Evolutionary conservation across 495 filamentous ascomycete species (phyloP).

Genomic region (Talaromyces wortmannii): DNA sequence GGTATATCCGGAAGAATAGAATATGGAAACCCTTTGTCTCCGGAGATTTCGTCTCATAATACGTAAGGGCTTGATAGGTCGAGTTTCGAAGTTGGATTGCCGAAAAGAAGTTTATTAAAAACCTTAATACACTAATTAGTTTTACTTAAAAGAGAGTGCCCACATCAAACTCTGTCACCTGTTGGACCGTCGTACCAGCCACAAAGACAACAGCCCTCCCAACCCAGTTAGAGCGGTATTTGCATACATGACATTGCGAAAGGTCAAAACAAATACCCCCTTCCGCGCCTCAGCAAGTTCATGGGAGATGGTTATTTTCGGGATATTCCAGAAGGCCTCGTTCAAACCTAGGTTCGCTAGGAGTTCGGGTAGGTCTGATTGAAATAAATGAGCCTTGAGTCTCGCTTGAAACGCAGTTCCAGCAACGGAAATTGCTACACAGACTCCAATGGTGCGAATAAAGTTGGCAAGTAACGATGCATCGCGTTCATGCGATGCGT

Average conservation of each 20-base stretch:
- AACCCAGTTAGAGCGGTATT: not conserved
- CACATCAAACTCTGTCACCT: not conserved
- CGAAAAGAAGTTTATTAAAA: too few relatives aligned
- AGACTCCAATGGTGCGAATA: not conserved
- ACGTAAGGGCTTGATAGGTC: too few relatives aligned
- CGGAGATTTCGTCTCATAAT: too few relatives aligned
- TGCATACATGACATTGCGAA: not conserved
- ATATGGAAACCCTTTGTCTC: not conserved
- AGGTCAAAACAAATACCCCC: not conserved
- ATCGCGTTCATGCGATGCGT: not conserved
- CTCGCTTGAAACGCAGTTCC: not conserved
- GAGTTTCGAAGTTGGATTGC: too few relatives aligned
- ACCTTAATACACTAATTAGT: too few relatives aligned
- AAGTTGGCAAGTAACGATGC: not conserved
- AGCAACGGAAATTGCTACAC: not conserved
- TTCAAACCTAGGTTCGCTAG: not conserved
- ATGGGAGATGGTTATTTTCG: not conserved
- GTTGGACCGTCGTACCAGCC: not conserved
- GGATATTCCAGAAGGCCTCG: not conserved
- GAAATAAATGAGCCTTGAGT: not conserved
- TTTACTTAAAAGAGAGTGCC: not conserved
- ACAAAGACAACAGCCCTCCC: constrained; percentile 1
- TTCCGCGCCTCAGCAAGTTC: not conserved
- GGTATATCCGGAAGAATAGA: constrained; percentile 4
- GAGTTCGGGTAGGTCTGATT: not conserved